These are phyloP conservation scores for Fragilariopsis cylindrus DNA, from an alignment of 108 stramenopile species.

Conservation along the genomic window DNA sequence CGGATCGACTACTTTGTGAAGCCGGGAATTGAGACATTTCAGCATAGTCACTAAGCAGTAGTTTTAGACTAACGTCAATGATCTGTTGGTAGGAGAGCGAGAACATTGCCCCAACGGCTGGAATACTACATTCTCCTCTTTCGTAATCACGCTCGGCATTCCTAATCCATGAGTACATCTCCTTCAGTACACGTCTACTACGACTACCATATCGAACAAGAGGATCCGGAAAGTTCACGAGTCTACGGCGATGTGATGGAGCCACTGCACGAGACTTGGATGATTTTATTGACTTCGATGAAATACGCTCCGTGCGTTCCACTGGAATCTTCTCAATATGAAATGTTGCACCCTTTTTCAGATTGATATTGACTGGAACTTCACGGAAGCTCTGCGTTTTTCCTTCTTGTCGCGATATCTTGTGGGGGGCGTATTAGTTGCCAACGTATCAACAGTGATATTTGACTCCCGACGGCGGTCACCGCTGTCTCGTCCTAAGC, in stretches of 20 bases:
- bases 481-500: constrained; percentile 2
- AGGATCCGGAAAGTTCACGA: constrained; percentile 36
- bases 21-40: constrained; percentile 27
- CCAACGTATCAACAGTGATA: constrained; percentile 22
- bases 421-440: constrained; percentile 10
- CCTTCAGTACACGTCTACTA: constrained; percentile 18
- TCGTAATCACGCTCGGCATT: constrained; percentile 20
- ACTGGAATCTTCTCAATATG: constrained; percentile 40
- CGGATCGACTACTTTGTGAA: neutral
- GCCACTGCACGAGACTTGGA: neutral
- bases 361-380: constrained; percentile 18
- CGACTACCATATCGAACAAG: constrained; percentile 19
- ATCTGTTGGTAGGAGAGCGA: constrained; percentile 38
- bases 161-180: constrained; percentile 19
- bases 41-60: constrained; percentile 31
- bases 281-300: neutral
- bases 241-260: neutral
- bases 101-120: constrained; percentile 25
- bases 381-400: constrained; percentile 24
- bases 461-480: constrained; percentile 6
- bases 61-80: constrained; percentile 33
- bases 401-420: constrained; percentile 2
- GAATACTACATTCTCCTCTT: constrained; percentile 11
- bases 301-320: constrained; percentile 16
- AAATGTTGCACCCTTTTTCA: constrained; percentile 31